Conservation (phyloP, 768 basidiomycete species). For the Exsudoporus frostii region DNA sequence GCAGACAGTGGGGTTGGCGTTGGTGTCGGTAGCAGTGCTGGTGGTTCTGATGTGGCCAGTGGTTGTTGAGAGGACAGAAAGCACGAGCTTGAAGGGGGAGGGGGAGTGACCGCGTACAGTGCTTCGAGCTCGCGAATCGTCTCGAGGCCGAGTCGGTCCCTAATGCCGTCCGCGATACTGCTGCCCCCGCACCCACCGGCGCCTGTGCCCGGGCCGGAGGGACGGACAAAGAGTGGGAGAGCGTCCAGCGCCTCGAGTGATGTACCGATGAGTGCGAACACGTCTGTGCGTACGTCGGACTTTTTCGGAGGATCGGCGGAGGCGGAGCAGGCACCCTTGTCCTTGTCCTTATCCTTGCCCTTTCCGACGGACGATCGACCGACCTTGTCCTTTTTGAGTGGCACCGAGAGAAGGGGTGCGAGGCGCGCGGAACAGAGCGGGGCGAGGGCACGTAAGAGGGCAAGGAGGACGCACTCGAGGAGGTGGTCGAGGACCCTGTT, state of each 20-base stretch:
- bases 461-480: slow-evolving; percentile 20
- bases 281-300: slow-evolving; percentile 21
- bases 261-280: slow-evolving; percentile 22
- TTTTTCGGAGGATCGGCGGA: neutral
- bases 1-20: neutral
- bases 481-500: slow-evolving; percentile 17
- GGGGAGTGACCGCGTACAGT: slow-evolving; percentile 9
- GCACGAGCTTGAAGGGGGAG: neutral
- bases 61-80: neutral
- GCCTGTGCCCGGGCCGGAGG: neutral
- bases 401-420: slow-evolving; percentile 1
- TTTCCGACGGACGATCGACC: neutral
- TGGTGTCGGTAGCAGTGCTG: neutral
- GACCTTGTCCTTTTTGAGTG: slow-evolving; percentile 4
- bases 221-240: neutral
- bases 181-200: too few relatives aligned
- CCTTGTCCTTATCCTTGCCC: slow-evolving; percentile 5
- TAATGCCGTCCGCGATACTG: slow-evolving; percentile 9
- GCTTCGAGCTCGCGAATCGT: slow-evolving; percentile 25
- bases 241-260: slow-evolving; percentile 19
- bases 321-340: neutral
- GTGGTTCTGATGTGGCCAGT: neutral
- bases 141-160: slow-evolving; percentile 27
- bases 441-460: slow-evolving; percentile 16
- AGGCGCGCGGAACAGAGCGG: slow-evolving; percentile 22